A percentile compares a stretch with the other conserved stretches of the same genome.
Conservation (phyloP, 1,284 basidiomycete species). For the Apiotrichum laibachii region DNA sequence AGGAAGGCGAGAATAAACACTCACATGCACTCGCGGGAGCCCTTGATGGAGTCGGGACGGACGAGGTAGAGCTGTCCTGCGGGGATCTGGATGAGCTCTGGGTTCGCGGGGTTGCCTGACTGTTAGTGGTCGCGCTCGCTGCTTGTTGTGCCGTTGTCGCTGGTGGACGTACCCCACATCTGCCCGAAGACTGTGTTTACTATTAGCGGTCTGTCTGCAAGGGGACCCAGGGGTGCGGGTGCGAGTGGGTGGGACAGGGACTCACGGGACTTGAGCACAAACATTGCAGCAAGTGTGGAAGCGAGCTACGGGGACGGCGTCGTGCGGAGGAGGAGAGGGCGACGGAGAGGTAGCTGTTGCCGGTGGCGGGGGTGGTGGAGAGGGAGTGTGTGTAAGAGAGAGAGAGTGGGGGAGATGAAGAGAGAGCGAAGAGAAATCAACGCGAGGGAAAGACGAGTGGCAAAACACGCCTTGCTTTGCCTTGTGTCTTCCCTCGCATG, state of each 20-base stretch:
- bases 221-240: constrained; percentile 8
- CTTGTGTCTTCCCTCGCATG: no score
- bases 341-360: no score
- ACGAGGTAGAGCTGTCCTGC: constrained; percentile 89
- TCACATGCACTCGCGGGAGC: constrained; percentile 95
- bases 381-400: background rate
- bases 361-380: background rate
- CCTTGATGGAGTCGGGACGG: constrained; percentile 83
- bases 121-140: background rate
- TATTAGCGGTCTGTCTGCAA: no score
- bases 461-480: no score
- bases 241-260: constrained; percentile 23
- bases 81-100: constrained; percentile 91
- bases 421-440: no score
- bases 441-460: no score
- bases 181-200: constrained; percentile 70
- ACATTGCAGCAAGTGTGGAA: constrained; percentile 54
- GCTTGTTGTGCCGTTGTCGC: background rate
- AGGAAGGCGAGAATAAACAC: constrained; percentile 43
- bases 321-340: no score
- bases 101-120: constrained; percentile 63
- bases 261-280: constrained; percentile 77
- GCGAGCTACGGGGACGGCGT: no score
- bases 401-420: no score
- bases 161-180: constrained; percentile 78